Evolutionary conservation across 108 stramenopile species (phyloP), one percentile per base, ranked within the genome.

Genomic region (Bacterosira constricta): DNA sequence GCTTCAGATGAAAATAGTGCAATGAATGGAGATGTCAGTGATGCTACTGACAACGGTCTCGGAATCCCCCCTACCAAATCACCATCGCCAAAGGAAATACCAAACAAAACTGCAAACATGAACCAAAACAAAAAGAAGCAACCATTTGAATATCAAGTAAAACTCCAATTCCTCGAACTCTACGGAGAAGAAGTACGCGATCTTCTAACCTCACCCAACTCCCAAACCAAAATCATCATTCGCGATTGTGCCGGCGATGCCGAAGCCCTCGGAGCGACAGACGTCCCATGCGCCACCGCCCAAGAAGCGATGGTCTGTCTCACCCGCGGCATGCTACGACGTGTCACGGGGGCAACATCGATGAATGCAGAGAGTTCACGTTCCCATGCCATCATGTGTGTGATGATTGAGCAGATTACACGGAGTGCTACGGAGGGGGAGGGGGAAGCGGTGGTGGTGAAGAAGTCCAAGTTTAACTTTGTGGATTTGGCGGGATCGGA

Each of bases 401-500:
- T 95, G 8, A 65, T 86, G 8, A 74, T 97, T 17, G 89, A 91
- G 75, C 87, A 82, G 55, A 78, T 86, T 4, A 88, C 88, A 5
- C 38, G 83, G 47, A 32, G 52, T 49, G 6, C 23, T 38, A 46
- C 13, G 23, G 75, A 60, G 29, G 49, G 42, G 35, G 65, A 38
- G 6, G 34, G 68, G 56, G 39, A 39, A 63, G n/a, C 81, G 64
- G 44, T 72, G 13, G 25, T 36, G 29, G 25, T 20, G 44, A 29
- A 45, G 29, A 26, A 18, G 50, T 50, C 94, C 26, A 90, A 92
- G 46, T 63, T 97, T 6, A 92, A 86, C 23, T 74, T 95, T 23
- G 95, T 94, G 4, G 98, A 99, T 63, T 73, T 99, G 27, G 98
- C 98, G 13, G 98, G 98, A 12, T 85, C 85, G 21, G 98, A 98